Percentiles rank a stretch among this genome's conserved stretches.
Conservation (phyloP, 352 stramenopile species). For the Globisporangium orthogonon region DNA sequence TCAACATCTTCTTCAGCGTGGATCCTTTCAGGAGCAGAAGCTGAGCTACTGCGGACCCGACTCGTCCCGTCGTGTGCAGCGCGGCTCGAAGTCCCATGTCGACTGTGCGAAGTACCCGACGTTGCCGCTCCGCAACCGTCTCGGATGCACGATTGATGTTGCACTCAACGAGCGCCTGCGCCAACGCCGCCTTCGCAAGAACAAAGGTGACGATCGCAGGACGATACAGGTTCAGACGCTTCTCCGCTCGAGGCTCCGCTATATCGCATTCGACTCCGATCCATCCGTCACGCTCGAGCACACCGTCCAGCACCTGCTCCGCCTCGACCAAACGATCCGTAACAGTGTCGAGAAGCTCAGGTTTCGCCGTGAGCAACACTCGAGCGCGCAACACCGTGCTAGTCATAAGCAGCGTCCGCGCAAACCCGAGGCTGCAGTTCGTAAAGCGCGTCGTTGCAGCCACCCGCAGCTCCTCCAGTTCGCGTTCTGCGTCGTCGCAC, state of each 20-base stretch:
- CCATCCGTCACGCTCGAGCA: conserved; percentile 57
- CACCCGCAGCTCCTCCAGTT: conserved; percentile 22
- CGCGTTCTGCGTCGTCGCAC: conserved; percentile 15
- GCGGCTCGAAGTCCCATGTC: conserved; percentile 30
- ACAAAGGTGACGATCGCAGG: conserved; percentile 42
- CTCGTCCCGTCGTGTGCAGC: conserved; percentile 32
- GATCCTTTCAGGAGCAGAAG: conserved; percentile 49
- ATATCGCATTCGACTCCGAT: conserved; percentile 23
- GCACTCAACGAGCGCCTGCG: conserved; percentile 38
- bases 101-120: conserved; percentile 23
- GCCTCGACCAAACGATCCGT: conserved; percentile 26
- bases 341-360: conserved; percentile 11
- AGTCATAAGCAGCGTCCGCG: conserved; percentile 28
- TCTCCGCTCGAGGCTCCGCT: conserved; percentile 6
- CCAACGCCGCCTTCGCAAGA: conserved; percentile 43
- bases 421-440: conserved; percentile 26
- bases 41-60: conserved; percentile 32
- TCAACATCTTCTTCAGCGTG: conserved; percentile 38
- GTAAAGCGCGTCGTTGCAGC: conserved; percentile 14
- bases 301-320: conserved; percentile 28
- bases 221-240: conserved; percentile 49
- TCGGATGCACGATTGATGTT: conserved; percentile 17
- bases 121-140: conserved; percentile 12
- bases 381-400: conserved; percentile 31
- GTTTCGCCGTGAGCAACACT: conserved; percentile 14